Percentiles rank a stretch among this genome's conserved stretches.
These are phyloP conservation scores for Aspergillus ochraceus DNA, from an alignment of 2,329 filamentous ascomycete species.

Conservation along the genomic window DNA sequence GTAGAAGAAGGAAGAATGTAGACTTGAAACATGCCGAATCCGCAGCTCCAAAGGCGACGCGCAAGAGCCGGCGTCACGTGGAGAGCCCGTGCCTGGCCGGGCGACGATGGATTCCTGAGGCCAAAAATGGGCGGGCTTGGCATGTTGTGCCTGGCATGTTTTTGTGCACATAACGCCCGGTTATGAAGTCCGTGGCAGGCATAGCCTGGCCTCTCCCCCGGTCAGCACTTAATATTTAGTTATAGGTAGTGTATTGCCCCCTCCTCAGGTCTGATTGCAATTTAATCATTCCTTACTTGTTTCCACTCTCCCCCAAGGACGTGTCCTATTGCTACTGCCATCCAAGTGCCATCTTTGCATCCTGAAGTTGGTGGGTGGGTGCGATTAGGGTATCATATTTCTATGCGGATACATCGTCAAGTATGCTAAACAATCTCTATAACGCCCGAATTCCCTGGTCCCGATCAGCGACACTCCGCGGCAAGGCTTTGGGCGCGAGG, in stretches of 20 bases:
- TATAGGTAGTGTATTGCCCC: not conserved
- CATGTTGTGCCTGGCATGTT: too few relatives aligned
- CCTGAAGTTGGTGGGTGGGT: not conserved
- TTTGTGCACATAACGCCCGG: too few relatives aligned
- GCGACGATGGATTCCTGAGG: not conserved
- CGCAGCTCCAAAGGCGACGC: not conserved
- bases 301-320: not conserved
- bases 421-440: not conserved
- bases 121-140: not conserved
- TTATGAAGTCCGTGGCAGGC: too few relatives aligned
- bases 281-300: not conserved
- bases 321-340: not conserved
- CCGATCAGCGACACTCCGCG: not conserved
- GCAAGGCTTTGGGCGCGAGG: slow-evolving; percentile 2
- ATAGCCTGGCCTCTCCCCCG: too few relatives aligned
- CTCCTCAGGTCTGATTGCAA: not conserved
- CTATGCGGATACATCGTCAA: not conserved
- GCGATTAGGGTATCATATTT: not conserved
- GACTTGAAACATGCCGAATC: not conserved
- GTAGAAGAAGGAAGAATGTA: not conserved
- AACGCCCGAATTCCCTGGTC: not conserved
- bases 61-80: not conserved
- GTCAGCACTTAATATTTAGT: not conserved
- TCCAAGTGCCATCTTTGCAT: not conserved
- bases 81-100: not conserved